A percentile compares a stretch with the other conserved stretches of the same genome.
Conservation (phyloP, 2,329 filamentous ascomycete genomes). For the Calonectria fujianensis region DNA sequence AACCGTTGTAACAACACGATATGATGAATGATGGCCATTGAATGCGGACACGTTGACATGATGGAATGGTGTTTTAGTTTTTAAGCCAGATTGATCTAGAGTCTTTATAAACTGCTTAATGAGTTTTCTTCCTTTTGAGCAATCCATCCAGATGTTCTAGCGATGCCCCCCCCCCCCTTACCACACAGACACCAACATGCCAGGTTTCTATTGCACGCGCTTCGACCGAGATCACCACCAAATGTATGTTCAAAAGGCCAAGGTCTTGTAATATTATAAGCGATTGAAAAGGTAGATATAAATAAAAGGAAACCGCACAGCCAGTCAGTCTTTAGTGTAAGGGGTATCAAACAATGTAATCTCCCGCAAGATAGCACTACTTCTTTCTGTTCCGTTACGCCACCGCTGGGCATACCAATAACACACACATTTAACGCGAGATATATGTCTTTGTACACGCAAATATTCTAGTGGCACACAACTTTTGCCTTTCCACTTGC, state of each 20-base stretch:
- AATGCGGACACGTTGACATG: background rate
- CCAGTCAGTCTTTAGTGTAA: slow-evolving; percentile 44
- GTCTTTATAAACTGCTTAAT: background rate
- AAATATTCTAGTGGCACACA: background rate
- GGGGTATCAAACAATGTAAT: slow-evolving; percentile 50
- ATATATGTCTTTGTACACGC: background rate
- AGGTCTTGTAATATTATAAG: background rate
- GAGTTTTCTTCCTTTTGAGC: background rate
- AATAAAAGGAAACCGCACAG: slow-evolving; percentile 28
- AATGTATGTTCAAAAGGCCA: background rate
- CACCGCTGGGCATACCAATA: slow-evolving; percentile 41
- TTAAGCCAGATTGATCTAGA: background rate
- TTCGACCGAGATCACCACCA: background rate
- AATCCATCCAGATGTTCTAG: background rate
- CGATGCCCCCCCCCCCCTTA: too few species aligned
- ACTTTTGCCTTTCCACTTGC: background rate
- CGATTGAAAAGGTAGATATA: slow-evolving; percentile 5
- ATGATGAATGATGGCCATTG: background rate
- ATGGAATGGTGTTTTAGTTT: background rate
- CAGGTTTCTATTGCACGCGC: too few species aligned
- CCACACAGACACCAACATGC: too few species aligned
- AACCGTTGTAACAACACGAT: background rate
- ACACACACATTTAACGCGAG: slow-evolving; percentile 22
- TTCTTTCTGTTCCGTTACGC: slow-evolving; percentile 30
- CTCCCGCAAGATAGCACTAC: slow-evolving; percentile 31